Conservation (phyloP, 2,329 filamentous ascomycete genomes). For the Peltaster fructicola region DNA sequence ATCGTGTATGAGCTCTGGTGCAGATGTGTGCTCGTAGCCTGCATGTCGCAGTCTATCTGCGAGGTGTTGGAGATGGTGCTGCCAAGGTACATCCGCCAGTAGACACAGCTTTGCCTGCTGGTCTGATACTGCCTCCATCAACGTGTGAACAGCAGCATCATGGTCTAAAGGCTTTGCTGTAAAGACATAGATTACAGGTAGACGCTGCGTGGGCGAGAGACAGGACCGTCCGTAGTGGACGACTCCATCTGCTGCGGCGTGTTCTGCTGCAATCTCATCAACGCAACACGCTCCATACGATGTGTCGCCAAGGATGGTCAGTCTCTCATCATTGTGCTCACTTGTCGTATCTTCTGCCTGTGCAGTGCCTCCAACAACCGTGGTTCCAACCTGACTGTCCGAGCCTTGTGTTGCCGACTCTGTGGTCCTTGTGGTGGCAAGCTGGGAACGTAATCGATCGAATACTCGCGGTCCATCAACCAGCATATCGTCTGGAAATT, state of each 20-base stretch:
- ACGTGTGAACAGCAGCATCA: slow-evolving; percentile 39
- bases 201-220: slow-evolving; percentile 68
- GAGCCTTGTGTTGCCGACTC: slow-evolving; percentile 1
- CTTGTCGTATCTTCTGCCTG: background rate
- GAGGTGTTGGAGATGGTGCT: slow-evolving; percentile 51
- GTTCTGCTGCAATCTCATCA: slow-evolving; percentile 90
- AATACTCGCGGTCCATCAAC: slow-evolving; percentile 68
- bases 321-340: slow-evolving; percentile 25
- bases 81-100: slow-evolving; percentile 80
- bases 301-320: slow-evolving; percentile 85
- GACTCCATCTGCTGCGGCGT: slow-evolving; percentile 75
- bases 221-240: slow-evolving; percentile 91
- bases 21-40: slow-evolving; percentile 55
- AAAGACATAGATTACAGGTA: slow-evolving; percentile 84
- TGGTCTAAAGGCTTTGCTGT: slow-evolving; percentile 55
- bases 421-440: slow-evolving; percentile 1
- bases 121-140: slow-evolving; percentile 51
- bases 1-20: slow-evolving; percentile 57
- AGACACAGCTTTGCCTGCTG: slow-evolving; percentile 50
- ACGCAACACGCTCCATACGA: slow-evolving; percentile 96
- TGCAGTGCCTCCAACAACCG: slow-evolving; percentile 1
- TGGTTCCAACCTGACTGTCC: slow-evolving; percentile 1
- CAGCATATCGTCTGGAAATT: slow-evolving; percentile 90
- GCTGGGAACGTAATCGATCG: slow-evolving; percentile 32
- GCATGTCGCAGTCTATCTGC: slow-evolving; percentile 33